Evolutionary conservation across 495 filamentous ascomycete species (phyloP), one percentile per base, ranked within the genome.

Genomic region (Corynascus novoguineensis): DNA sequence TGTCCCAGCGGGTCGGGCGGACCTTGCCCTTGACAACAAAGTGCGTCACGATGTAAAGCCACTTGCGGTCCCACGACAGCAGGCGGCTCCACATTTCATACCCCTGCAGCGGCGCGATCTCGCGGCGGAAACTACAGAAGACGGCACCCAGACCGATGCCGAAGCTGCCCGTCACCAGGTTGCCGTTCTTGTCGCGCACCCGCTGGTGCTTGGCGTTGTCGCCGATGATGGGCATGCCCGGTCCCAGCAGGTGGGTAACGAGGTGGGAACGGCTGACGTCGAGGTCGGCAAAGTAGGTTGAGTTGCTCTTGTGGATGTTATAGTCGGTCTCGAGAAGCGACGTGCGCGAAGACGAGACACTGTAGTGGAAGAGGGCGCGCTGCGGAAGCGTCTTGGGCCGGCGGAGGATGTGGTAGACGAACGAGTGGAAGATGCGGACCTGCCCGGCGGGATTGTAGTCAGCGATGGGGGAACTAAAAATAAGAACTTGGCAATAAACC

Each of bases 281-380:
- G 15, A 91, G 79, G 69, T 92, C 89, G 64, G 84, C 74, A 69
- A 91, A 92, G 77, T 89, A 93, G 4, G 89, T 93, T 53, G 75
- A 81, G 74, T 93, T 93, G 61, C 81, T 86, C 66, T 93, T 93
- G 79, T 93, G 89, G 35, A 88, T 57, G 75, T 93, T 92, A 73
- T 89, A 87, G 71, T 93, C 89, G 64, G 79, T 83, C 67, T 93
- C 89, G 62, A 81, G 76, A 12, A 87, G 68, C 0, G 81, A 74
- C 37, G 82, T 79, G 63, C 80, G 78, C 17, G 79, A 78, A 15
- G 74, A 68, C 15, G 82, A 83, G 55, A 88, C 79, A 56, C 83
- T 68, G 28, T 85, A 85, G 32, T 81, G 77, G 74, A 90, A 90
- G 44, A 90, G 71, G 63, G 78, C 72, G 61, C 70, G 61, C 29